phyloP scores from a whole-genome alignment of 1,284 basidiomycete genomes.

The Golubevia pallescens region DNA sequence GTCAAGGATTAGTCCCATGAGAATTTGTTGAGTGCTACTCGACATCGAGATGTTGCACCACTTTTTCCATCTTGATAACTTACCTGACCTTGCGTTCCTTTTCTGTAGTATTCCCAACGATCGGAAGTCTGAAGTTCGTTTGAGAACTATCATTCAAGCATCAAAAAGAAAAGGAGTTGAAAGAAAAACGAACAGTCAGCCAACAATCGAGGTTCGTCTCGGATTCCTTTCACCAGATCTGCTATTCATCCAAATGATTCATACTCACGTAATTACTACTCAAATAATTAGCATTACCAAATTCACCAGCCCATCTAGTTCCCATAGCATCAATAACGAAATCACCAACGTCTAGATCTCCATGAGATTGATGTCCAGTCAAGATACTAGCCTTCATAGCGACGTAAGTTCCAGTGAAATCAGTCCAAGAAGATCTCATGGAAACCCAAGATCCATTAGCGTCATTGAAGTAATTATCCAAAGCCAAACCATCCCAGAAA shows the following conservation, averaged over 20 bases:
- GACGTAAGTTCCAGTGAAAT: constrained; percentile 49
- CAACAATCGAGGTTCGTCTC: too few species aligned
- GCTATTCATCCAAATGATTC: too few species aligned
- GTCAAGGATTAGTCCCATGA: too few species aligned
- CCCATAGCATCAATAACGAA: constrained; percentile 62
- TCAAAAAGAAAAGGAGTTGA: too few species aligned
- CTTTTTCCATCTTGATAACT: too few species aligned
- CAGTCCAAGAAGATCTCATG: constrained; percentile 64
- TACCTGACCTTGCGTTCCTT: constrained; percentile 58
- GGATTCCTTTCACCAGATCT: too few species aligned
- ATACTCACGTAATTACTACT: constrained; percentile 55
- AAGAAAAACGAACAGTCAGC: too few species aligned
- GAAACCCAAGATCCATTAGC: constrained; percentile 45
- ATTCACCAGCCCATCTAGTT: constrained; percentile 61
- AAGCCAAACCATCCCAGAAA: constrained; percentile 55
- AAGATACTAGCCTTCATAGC: constrained; percentile 54
- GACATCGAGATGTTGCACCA: too few species aligned
- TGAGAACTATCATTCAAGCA: too few species aligned
- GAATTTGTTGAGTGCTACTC: too few species aligned
- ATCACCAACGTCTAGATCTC: constrained; percentile 60
- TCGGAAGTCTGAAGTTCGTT: too few species aligned
- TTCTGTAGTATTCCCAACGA: constrained; percentile 31
- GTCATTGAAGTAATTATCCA: constrained; percentile 52
- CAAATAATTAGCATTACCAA: constrained; percentile 58
- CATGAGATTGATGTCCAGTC: constrained; percentile 62